Evolutionary conservation across 371 early-diverging fungal genomes (phyloP), one percentile per base, ranked within the genome.

Genomic region (Rhizopus delemar): DNA sequence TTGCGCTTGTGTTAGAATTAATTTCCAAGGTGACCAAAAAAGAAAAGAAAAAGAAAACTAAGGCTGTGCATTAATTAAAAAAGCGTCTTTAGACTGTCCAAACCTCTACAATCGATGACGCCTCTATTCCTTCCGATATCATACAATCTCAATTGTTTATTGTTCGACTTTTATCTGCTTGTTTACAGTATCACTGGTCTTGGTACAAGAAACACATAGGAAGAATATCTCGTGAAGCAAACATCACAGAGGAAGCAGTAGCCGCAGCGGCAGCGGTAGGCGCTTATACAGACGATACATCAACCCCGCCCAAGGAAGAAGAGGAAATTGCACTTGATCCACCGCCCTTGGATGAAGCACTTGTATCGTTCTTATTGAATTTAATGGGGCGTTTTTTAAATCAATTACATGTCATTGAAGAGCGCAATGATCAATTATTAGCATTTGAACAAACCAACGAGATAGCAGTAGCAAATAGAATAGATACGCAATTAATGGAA

Each of bases 121-220:
- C 78, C 12, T 66, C 68, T 57, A 67, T 84, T 16, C 83, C 87
- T 7, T 57, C 66, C 46, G 87, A 90, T 56, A 72, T 85, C 36
- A 63, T 90, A 41, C 87, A 88, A 57, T 87, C 89, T 32, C 93
- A 92, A 66, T 70, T 89, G n/a, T 90, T 88, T 68, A 63, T 91
- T 15, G 70, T 92, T 50, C 76, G 85, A 57, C 66, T 91, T 46
- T 56, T 91, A 52, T 86, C 86, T 22, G 85, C 86, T 32, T 92
- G 91, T 69, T 78, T 90, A 76, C 83, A 85, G 38, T 84, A 84
- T 43, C 83, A 86, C 62, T 90, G 90, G 90, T 76, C 81, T 51
- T 81, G 77, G 54, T 81, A 83, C 69, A 78, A 83, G 39, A 83
- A 85, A 41, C 65, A 65, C 12, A 58, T 52, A 55, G 60, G 43